These are phyloP conservation scores for Achlya hypogyna DNA, from an alignment of 352 stramenopile genomes.

Conservation along the genomic window DNA sequence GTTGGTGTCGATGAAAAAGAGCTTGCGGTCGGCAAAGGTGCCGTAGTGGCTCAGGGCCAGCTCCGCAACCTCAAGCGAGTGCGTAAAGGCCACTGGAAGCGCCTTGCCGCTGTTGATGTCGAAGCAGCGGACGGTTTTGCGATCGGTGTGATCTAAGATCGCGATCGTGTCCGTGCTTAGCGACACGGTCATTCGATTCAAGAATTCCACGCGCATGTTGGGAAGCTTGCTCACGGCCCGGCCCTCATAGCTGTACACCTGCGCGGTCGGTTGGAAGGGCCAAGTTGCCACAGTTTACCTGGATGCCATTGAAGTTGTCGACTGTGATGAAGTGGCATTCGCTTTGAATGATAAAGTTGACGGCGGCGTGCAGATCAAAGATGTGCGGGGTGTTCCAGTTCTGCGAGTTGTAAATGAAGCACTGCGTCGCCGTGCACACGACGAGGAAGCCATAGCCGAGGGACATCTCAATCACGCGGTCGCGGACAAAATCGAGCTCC, in stretches of 20 bases:
- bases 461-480: constrained; percentile 89
- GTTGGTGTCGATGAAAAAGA: constrained; percentile 86
- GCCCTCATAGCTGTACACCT: constrained; percentile 89
- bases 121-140: constrained; percentile 84
- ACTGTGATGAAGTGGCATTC: constrained; percentile 85
- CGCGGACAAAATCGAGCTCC: constrained; percentile 85
- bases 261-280: too few species aligned
- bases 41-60: constrained; percentile 76
- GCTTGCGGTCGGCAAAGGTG: constrained; percentile 58
- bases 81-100: constrained; percentile 46
- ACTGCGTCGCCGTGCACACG: constrained; percentile 87
- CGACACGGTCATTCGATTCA: constrained; percentile 77
- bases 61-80: constrained; percentile 73
- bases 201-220: constrained; percentile 81
- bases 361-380: constrained; percentile 80
- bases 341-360: constrained; percentile 83
- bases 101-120: constrained; percentile 80
- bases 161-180: constrained; percentile 81
- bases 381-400: constrained; percentile 92
- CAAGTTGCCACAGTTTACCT: constrained; percentile 25
- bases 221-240: constrained; percentile 81
- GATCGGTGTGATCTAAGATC: constrained; percentile 83
- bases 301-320: constrained; percentile 82
- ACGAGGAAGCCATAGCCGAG: constrained; percentile 87
- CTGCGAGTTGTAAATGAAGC: constrained; percentile 86